phyloP scores from a whole-genome alignment of 148 eudicot genomes.

The Oxyria digyna region DNA sequence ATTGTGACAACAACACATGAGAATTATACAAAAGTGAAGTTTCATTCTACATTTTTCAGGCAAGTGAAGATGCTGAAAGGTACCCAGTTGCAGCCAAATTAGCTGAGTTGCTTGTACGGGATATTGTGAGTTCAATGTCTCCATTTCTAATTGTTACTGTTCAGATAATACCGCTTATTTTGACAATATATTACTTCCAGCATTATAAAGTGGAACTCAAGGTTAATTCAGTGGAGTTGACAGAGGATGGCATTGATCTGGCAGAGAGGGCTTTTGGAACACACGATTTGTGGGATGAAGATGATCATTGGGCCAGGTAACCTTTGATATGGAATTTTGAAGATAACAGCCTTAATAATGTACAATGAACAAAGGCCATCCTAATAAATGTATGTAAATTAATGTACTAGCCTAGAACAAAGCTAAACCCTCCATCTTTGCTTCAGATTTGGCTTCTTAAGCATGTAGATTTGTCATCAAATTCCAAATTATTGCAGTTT shows the following conservation, averaged over 20 bases:
- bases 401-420: not conserved
- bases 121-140: conserved; percentile 37
- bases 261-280: conserved; percentile 97
- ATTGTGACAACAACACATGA: not conserved
- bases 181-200: conserved; percentile 17
- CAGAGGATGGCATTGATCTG: conserved; percentile 81
- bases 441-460: not conserved
- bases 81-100: conserved; percentile 99
- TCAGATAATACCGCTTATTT: not conserved
- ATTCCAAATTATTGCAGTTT: conserved; percentile 38
- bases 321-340: not conserved
- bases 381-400: not conserved
- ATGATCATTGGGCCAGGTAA: conserved; percentile 99
- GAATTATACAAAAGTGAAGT: not conserved
- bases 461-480: not conserved
- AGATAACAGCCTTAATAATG: not conserved
- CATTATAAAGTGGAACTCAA: conserved; percentile 86
- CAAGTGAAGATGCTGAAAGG: conserved; percentile 75
- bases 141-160: not conserved
- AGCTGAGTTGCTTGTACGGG: conserved; percentile 76
- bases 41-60: conserved; percentile 29
- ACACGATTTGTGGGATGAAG: conserved; percentile 93
- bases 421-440: not conserved
- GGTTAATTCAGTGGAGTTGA: conserved; percentile 90
- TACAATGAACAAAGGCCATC: not conserved